These are phyloP conservation scores for Yamadazyma songkhlaensis DNA, from an alignment of 1,139 yeast species.

Conservation along the genomic window DNA sequence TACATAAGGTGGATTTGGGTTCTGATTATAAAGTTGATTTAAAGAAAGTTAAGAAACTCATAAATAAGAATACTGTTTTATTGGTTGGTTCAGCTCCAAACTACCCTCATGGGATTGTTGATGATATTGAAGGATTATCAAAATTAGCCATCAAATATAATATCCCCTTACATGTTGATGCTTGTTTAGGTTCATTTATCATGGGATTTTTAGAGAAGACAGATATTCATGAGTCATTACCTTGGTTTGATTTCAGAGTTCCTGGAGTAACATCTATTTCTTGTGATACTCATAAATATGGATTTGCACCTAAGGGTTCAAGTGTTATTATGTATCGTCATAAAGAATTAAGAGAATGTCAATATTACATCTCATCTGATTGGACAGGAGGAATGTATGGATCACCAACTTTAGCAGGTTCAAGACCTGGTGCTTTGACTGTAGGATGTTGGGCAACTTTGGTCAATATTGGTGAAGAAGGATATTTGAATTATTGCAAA, in stretches of 20 bases:
- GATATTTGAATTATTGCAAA: conserved; percentile 65
- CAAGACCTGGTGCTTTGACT: conserved; percentile 94
- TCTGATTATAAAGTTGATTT: conserved; percentile 66
- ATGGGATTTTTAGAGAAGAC: conserved; percentile 75
- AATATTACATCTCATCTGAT: conserved; percentile 76
- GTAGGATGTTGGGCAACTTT: conserved; percentile 98
- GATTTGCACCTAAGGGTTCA: conserved; percentile 97
- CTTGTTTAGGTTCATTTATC: conserved; percentile 90
- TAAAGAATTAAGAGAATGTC: conserved; percentile 65
- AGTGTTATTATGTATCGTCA: conserved; percentile 87
- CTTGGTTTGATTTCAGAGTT: conserved; percentile 79
- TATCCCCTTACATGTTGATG: conserved; percentile 90
- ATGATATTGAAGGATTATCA: conserved; percentile 76
- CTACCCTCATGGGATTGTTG: conserved; percentile 94
- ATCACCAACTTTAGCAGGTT: conserved; percentile 94
- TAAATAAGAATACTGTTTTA: conserved; percentile 76
- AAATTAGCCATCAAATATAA: conserved; percentile 58
- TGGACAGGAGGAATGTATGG: conserved; percentile 98
- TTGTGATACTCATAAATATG: conserved; percentile 97
- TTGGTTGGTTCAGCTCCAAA: conserved; percentile 94
- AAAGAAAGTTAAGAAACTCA: conserved; percentile 56
- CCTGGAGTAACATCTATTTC: conserved; percentile 97
- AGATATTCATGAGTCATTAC: conserved; percentile 46
- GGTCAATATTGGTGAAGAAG: conserved; percentile 73
- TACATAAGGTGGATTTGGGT: conserved; percentile 78